Conservation (phyloP, 2,329 filamentous ascomycete genomes). For the Botrytis deweyae region DNA sequence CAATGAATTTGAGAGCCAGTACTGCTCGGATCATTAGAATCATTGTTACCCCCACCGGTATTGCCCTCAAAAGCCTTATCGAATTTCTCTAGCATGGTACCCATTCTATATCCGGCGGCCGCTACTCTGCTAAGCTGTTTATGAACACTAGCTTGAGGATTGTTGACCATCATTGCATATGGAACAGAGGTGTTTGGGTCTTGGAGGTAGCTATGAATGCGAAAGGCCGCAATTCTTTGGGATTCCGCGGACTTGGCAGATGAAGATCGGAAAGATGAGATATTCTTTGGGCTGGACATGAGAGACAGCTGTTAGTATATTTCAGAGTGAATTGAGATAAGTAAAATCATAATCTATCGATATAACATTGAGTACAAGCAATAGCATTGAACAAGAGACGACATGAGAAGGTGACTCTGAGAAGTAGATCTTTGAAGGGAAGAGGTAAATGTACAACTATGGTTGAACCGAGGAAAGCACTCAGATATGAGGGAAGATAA, state of each 20-base stretch:
- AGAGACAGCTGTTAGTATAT: background rate
- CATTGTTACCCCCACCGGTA: background rate
- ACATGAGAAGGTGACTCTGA: background rate
- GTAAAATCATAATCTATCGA: background rate
- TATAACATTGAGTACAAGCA: rapidly evolving
- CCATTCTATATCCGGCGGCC: background rate
- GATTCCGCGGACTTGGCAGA: background rate
- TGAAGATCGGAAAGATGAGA: background rate
- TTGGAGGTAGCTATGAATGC: background rate
- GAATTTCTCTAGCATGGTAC: background rate
- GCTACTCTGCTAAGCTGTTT: background rate
- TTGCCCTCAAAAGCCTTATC: background rate
- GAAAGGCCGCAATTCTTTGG: background rate
- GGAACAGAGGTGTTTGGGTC: background rate
- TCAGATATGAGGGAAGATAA: too few relatives aligned
- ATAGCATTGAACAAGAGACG: background rate
- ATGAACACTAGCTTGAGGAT: background rate
- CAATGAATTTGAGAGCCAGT: background rate
- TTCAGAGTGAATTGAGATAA: background rate
- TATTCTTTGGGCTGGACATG: background rate
- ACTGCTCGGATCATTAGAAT: background rate
- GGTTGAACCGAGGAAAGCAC: too few relatives aligned
- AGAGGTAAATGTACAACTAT: background rate
- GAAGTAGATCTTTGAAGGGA: background rate
- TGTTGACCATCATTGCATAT: background rate